Evolutionary conservation across 345 rosid genomes (phyloP), one percentile per base, ranked within the genome.

Genomic region (Corchorus capsularis): DNA sequence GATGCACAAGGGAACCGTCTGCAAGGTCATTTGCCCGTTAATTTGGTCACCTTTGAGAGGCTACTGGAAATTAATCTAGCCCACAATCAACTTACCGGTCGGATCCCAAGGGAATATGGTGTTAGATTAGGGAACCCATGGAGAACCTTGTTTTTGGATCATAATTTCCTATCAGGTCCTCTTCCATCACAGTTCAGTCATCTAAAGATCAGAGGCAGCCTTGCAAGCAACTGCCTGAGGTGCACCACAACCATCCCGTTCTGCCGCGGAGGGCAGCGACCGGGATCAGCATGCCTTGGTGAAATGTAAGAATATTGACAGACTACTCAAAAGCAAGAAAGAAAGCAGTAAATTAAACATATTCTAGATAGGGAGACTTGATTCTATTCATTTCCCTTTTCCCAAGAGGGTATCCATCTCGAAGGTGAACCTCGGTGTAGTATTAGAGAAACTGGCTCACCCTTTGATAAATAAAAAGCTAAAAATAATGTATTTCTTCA

Each of bases 211-310:
- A 83, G 65, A 83, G 90, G 90, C 59, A 90, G 82, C 76, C 85
- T 90, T 76, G 86, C 88, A 3, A 83, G 72, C 63, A 90, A 89
- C 75, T 87, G 92, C 78, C 79, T 82, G 32, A 80, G 65, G 43
- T 89, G 91, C 62, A 87, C 87, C 0, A 17, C 7, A 64, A 78
- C 72, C 45, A 66, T 82, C 72, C 32, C 71, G n/a, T 66, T 86
- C 63, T 90, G 92, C 79, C 72, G 73, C 47, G 91, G 88, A 71
- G 63, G 77, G 60, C 92, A 89, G 73, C 83, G 84, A 78, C 80
- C 88, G 11, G 71, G 69, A 72, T 71, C 87, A 32, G 87, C 84
- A 37, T 87, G 92, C 64, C 69, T 79, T 10, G 79, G 82, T 71
- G 65, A 49, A 69, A 74, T 6, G 8, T 27, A 50, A 5, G 19